phyloP scores from a whole-genome alignment of 148 eudicot genomes.

The Salicornia ramosissima region DNA sequence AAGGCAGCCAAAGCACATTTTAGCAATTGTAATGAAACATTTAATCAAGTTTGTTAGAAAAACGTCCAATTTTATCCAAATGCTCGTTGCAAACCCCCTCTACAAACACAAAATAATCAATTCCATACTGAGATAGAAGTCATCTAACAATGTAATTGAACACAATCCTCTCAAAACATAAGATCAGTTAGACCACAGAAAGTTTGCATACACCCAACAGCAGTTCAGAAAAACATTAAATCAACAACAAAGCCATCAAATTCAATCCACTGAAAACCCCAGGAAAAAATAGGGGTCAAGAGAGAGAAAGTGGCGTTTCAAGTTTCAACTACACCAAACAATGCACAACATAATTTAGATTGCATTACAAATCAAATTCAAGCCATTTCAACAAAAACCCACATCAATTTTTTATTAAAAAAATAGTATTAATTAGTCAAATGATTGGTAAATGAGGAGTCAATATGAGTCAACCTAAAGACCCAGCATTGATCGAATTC shows the following conservation, averaged over 20 bases:
- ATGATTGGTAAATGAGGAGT: constrained; percentile 1
- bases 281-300: neutral
- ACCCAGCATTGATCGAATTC: constrained; percentile 3
- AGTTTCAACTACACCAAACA: neutral
- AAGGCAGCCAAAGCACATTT: constrained; percentile 2
- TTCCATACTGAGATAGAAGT: neutral
- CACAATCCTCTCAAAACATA: neutral
- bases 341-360: neutral
- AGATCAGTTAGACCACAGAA: neutral
- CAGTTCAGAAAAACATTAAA: neutral
- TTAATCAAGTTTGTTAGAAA: neutral
- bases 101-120: constrained; percentile 7
- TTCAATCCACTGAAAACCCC: neutral
- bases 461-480: constrained; percentile 24
- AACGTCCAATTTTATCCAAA: neutral
- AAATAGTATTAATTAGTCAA: neutral
- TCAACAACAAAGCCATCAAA: neutral
- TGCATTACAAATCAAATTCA: constrained; percentile 8
- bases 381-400: too few relatives aligned
- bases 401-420: neutral
- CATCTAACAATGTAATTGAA: neutral
- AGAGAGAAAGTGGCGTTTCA: neutral
- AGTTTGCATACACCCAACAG: neutral
- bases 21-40: constrained; percentile 1
- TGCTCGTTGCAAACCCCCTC: neutral